Conservation (phyloP, 225 moss, liverwort and hornwort genomes). For the Physcomitrium patens region DNA sequence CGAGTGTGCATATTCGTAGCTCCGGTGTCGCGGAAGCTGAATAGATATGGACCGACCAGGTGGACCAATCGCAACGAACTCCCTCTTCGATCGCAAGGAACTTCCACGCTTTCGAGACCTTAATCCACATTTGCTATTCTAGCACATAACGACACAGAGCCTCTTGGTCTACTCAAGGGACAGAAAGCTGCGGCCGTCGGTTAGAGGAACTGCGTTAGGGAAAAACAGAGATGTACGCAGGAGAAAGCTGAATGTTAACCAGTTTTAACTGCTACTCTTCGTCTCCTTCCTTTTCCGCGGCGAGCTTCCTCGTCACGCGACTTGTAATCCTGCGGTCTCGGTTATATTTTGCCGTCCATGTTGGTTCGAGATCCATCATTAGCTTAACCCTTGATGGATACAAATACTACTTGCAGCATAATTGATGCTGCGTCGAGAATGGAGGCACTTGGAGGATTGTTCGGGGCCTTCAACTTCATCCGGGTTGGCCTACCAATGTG, state of each 20-base stretch:
- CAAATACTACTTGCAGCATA: neutral
- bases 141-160: neutral
- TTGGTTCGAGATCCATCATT: neutral
- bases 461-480: neutral
- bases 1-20: too few species aligned
- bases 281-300: slow-evolving; percentile 5
- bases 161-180: slow-evolving; percentile 35
- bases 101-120: neutral
- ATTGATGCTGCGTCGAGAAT: neutral
- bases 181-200: neutral
- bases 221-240: slow-evolving; percentile 5
- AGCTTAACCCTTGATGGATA: neutral
- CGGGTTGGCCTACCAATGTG: slow-evolving; percentile 8
- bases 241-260: slow-evolving; percentile 31
- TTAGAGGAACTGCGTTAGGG: neutral
- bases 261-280: slow-evolving; percentile 37
- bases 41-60: too few species aligned
- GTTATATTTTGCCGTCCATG: neutral
- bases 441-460: neutral
- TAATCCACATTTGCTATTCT: slow-evolving; percentile 28
- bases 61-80: too few species aligned
- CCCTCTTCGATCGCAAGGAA: too few species aligned
- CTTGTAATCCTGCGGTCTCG: neutral
- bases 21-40: too few species aligned
- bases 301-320: neutral